These are phyloP conservation scores for Solanum medicagineum DNA, from an alignment of 257 asterid species.

Conservation along the genomic window DNA sequence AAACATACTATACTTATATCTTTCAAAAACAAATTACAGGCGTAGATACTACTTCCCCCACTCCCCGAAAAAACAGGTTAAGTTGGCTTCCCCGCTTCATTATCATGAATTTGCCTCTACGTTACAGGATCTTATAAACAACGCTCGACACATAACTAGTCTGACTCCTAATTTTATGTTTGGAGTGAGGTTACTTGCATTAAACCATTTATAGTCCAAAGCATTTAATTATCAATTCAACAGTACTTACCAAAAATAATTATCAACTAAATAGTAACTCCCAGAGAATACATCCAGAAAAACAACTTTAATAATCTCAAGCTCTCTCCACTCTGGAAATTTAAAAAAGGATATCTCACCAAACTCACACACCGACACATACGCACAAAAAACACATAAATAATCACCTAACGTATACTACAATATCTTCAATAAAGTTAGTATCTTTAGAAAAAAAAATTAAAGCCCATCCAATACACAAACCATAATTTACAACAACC, in stretches of 20 bases:
- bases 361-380: neutral
- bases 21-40: neutral
- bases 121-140: neutral
- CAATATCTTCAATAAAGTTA: neutral
- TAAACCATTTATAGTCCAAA: neutral
- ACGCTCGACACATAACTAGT: neutral
- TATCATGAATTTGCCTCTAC: neutral
- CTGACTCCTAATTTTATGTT: neutral
- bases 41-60: neutral
- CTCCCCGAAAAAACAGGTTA: neutral
- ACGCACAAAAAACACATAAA: neutral
- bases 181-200: neutral
- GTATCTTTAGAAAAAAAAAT: neutral
- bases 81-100: neutral
- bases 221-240: neutral
- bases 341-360: neutral
- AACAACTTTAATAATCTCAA: neutral
- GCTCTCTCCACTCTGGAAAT: neutral
- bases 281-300: neutral
- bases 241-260: neutral
- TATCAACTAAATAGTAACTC: neutral
- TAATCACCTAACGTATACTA: neutral
- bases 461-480: neutral
- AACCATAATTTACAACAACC: neutral
- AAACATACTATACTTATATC: neutral